A percentile compares a stretch with the other conserved stretches of the same genome.
These are phyloP conservation scores for Gastrodia elata DNA, from an alignment of 106 monocot species.

Conservation along the genomic window DNA sequence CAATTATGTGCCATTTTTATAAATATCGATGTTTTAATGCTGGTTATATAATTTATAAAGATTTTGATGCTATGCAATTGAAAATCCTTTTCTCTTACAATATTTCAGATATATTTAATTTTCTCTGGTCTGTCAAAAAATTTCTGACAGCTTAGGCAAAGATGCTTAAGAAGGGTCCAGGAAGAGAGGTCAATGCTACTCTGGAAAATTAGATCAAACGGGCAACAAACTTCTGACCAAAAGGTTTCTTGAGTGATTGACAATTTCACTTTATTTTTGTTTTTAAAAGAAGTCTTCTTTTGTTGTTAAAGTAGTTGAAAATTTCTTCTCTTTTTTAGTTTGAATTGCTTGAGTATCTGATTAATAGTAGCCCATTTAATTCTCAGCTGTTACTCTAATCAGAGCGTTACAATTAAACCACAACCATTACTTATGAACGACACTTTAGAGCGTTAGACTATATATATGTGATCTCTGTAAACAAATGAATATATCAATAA, in stretches of 20 bases:
- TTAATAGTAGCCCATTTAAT: no score
- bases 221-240: constrained; percentile 19
- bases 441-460: no score
- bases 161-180: constrained; percentile 65
- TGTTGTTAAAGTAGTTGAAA: neutral
- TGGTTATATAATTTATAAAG: no score
- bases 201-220: constrained; percentile 55
- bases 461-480: no score
- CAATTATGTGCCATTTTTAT: no score
- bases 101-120: neutral
- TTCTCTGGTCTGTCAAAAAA: neutral
- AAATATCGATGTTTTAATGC: no score
- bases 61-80: no score
- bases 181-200: constrained; percentile 61
- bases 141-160: constrained; percentile 56
- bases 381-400: no score
- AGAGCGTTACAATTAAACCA: no score
- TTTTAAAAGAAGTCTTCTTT: neutral
- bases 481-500: no score
- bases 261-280: constrained; percentile 3
- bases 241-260: constrained; percentile 27
- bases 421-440: no score
- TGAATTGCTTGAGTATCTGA: neutral
- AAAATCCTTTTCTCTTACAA: no score
- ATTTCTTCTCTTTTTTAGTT: constrained; percentile 1